Base-by-base conservation (phyloP, 2,329 filamentous ascomycete genomes). In the Pyricularia pennisetigena region DNA sequence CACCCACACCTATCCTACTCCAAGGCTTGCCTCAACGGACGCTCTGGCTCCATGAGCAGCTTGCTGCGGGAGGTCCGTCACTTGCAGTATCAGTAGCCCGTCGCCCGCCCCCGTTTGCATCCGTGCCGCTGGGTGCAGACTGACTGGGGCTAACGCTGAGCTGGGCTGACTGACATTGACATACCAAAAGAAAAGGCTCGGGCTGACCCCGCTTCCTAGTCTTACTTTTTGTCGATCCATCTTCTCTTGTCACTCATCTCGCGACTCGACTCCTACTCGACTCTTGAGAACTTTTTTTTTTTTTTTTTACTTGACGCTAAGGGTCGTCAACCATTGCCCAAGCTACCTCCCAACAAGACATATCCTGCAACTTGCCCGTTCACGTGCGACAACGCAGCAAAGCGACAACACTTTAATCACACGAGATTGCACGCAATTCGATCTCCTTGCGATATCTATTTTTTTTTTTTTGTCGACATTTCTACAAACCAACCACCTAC, bases 131-230 rank as follows among this genome's bases (percentile, higher is more conserved):
- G 57, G 41, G 41, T 61, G 57, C 57, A 61, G 57, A 61, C 41
- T 54, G 41, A 35, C 32, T 57, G 54, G 54, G 54, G 23, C 54
- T 24, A 24, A n/a, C 14, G 9, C 20, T 24, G 10, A 5, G 49
- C 49, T 57, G 57, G 57, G 57, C 57, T 61, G 54, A 16, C 57
- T 61, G 57, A 61, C 59, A 62, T 62, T 62, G 59, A 28, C 14
- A 28, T 54, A 20, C 16, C 41, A 62, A 62, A 28, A 62, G 28
- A 62, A 62, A 62, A 28, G 24, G 24, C 59, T 14, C 59, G 24
- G 59, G 24, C 59, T 62, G 59, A 62, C 59, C 59, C 59, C 59
- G 59, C 59, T 62, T 62, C 59, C 23, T 62, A 62, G 59, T 62
- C 59, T 29, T 28, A 62, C 59, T 62, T 62, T 28, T 28, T 28